A percentile compares a stretch with the other conserved stretches of the same genome.
These are phyloP conservation scores for Pseudoscleropodium purum DNA, from an alignment of 225 moss, liverwort and hornwort species.

Conservation along the genomic window DNA sequence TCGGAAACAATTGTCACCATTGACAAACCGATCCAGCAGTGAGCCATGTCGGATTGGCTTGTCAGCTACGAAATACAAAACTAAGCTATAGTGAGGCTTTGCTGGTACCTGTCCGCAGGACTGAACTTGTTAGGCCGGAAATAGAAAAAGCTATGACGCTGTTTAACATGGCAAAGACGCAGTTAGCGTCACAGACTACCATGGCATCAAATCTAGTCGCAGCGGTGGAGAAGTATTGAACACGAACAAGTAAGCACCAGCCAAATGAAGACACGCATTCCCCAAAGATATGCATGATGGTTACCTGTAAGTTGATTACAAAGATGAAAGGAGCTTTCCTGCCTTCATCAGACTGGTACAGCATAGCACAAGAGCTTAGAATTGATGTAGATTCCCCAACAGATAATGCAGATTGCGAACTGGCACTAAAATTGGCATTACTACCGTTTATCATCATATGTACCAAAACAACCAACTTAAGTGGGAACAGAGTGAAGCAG, in stretches of 20 bases:
- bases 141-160: not conserved
- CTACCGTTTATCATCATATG: not conserved
- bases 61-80: constrained; percentile 58
- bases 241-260: not conserved
- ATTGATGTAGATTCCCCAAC: not conserved
- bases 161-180: not conserved
- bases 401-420: not conserved
- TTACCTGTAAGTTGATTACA: constrained; percentile 68
- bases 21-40: constrained; percentile 55
- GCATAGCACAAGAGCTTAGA: not conserved
- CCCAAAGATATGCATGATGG: not conserved
- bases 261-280: not conserved
- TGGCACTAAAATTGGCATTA: not conserved
- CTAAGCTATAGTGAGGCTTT: constrained; percentile 62
- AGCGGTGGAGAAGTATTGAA: not conserved
- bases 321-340: constrained; percentile 64
- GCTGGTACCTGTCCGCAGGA: constrained; percentile 55
- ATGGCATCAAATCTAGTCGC: not conserved
- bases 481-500: not conserved
- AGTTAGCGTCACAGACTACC: not conserved
- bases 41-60: constrained; percentile 54
- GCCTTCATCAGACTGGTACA: constrained; percentile 47
- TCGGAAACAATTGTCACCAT: constrained; percentile 61
- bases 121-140: not conserved
- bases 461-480: not conserved